Base-by-base conservation (phyloP, 2,329 filamentous ascomycete species). In the Pochonia chlamydosporia region DNA sequence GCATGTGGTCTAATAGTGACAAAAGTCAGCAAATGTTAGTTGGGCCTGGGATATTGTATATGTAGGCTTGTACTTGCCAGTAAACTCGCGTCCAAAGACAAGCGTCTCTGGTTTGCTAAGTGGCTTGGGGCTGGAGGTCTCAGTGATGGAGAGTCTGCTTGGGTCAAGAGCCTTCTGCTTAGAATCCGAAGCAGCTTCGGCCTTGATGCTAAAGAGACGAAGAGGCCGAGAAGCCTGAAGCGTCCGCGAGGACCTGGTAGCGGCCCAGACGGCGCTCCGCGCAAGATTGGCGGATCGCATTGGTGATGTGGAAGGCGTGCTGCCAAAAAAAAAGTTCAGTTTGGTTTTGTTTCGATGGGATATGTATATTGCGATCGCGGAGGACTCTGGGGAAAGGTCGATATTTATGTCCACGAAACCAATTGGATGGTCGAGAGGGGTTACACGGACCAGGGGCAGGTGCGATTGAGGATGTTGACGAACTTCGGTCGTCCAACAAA, bases 11-110 rank as follows among this genome's bases (percentile, higher is more conserved):
- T 95, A 48, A 4, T 14, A 1, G 6, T 13, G n/a, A 3, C 9
- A 20, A 30, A 30, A 18, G 2, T 11, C 7, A 2, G 14, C n/a
- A 4, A 20, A 23, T 24, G 33, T 36, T 16, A 13, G n/a, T 20
- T n/a, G 9, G 44, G 7, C 23, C n/a, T 28, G 9, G 23, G 4
- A 25, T 18, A n/a, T 2, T 13, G 26, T 10, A 42, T 41, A 11
- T 21, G 10, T n/a, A 23, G 39, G 31, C 18, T 5, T 7, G 25
- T 25, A 40, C 51, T 36, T 44, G 91, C 89, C 90, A 60, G 93
- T 96, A 69, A 99, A 99, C 43, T 84, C 85, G 56, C 81, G 81
- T 54, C 93, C 93, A 67, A 99, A 99, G 54, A 97, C 75, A 47
- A 99, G 82, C 53, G 95, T 83, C 63, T 92, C 80, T 13, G 87